A percentile compares a stretch with the other conserved stretches of the same genome.
Conservation (phyloP, 306 rosid species). For the Vicia villosa region DNA sequence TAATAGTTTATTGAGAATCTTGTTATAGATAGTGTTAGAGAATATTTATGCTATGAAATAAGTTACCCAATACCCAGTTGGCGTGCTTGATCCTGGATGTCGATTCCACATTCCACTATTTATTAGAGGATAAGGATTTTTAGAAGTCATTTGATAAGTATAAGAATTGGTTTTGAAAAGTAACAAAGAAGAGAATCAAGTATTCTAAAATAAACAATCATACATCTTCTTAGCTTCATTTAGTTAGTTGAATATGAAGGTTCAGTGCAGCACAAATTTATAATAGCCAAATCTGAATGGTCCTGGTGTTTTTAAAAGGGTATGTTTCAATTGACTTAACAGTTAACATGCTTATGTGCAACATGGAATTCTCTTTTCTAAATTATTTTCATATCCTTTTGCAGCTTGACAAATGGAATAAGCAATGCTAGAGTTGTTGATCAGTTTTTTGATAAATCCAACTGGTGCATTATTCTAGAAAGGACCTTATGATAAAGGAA, state of each 20-base stretch:
- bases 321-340: slow-evolving; percentile 6
- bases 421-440: slow-evolving; percentile 69
- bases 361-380: slow-evolving; percentile 21
- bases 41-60: slow-evolving; percentile 1
- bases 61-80: too few species aligned
- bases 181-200: slow-evolving; percentile 1
- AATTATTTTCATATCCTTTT: slow-evolving; percentile 30
- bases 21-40: background rate
- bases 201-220: slow-evolving; percentile 13
- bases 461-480: slow-evolving; percentile 92
- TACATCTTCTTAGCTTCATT: background rate
- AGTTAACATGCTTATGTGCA: slow-evolving; percentile 17
- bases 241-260: slow-evolving; percentile 27
- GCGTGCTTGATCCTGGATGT: background rate
- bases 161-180: background rate
- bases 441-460: slow-evolving; percentile 85
- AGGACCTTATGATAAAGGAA: slow-evolving; percentile 50
- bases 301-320: background rate
- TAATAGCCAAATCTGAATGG: background rate
- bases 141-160: background rate
- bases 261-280: slow-evolving; percentile 4
- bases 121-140: background rate
- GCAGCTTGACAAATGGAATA: slow-evolving; percentile 76
- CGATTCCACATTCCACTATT: slow-evolving; percentile 13
- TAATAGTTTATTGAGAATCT: slow-evolving; percentile 4